Evolutionary conservation across 352 stramenopile genomes (phyloP).

Genomic region (Phytophthora idaei): DNA sequence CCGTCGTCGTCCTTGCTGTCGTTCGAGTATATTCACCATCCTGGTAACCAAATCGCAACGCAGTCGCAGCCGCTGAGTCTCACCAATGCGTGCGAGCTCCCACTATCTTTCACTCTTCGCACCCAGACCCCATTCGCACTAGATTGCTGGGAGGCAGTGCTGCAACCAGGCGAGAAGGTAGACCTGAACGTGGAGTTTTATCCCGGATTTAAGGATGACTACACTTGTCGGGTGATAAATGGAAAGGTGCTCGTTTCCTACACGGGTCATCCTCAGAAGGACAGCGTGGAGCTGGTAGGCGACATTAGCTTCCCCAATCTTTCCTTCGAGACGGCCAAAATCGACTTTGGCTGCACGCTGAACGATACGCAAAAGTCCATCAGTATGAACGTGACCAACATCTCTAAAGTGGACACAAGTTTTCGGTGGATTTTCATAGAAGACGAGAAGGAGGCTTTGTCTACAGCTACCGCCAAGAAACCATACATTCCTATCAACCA

Average conservation of each 20-base stretch:
- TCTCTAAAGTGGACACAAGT: slow-evolving; percentile 87
- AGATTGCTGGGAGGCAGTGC: slow-evolving; percentile 89
- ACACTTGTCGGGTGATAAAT: slow-evolving; percentile 87
- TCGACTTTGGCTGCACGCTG: slow-evolving; percentile 95
- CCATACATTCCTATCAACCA: slow-evolving; percentile 92
- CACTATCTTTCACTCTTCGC: slow-evolving; percentile 90
- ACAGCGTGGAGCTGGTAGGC: slow-evolving; percentile 87
- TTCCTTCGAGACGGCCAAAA: slow-evolving; percentile 86
- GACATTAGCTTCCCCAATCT: slow-evolving; percentile 96
- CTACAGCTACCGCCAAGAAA: slow-evolving; percentile 67
- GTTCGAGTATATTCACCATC: slow-evolving; percentile 90
- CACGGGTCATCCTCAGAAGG: slow-evolving; percentile 89
- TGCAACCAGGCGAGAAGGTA: slow-evolving; percentile 81
- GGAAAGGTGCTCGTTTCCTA: slow-evolving; percentile 87
- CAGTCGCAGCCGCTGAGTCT: slow-evolving; percentile 85
- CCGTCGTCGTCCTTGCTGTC: slow-evolving; percentile 73
- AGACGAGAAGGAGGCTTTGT: slow-evolving; percentile 77
- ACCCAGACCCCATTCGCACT: slow-evolving; percentile 92
- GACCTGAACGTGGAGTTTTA: slow-evolving; percentile 94
- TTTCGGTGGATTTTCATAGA: slow-evolving; percentile 96
- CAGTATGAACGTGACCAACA: slow-evolving; percentile 87
- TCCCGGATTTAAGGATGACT: slow-evolving; percentile 92
- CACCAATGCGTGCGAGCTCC: slow-evolving; percentile 88
- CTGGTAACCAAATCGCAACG: slow-evolving; percentile 59
- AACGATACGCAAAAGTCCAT: slow-evolving; percentile 95